phyloP scores from a whole-genome alignment of 495 filamentous ascomycete genomes.

The Parachaetomium inaequale region DNA sequence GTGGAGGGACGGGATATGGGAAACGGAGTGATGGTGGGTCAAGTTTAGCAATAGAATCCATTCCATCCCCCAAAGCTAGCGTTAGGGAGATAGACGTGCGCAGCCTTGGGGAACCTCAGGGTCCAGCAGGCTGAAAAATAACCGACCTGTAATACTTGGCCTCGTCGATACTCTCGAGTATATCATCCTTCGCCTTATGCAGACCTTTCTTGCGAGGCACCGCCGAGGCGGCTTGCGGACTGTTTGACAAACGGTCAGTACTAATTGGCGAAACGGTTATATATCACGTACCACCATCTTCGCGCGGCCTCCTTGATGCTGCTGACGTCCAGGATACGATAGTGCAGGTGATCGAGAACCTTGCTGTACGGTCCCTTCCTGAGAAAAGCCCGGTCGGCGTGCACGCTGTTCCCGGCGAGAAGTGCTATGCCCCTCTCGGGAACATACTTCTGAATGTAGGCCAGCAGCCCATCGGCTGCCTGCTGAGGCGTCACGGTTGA shows the following conservation, averaged over 20 bases:
- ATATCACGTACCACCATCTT: conserved; percentile 64
- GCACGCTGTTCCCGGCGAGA: conserved; percentile 88
- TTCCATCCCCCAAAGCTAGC: background rate
- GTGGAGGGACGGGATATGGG: background rate
- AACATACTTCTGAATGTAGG: conserved; percentile 70
- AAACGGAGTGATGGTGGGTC: background rate
- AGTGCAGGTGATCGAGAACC: conserved; percentile 73
- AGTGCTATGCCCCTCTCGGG: conserved; percentile 61
- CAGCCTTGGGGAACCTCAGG: background rate
- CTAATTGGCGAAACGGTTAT: background rate
- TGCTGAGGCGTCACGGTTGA: conserved; percentile 68
- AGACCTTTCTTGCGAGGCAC: conserved; percentile 69
- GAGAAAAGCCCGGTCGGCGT: conserved; percentile 84
- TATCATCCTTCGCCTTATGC: conserved; percentile 84
- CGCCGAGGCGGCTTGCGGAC: conserved; percentile 20
- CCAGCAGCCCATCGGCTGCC: conserved; percentile 69
- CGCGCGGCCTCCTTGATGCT: conserved; percentile 81
- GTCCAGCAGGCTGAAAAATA: conserved; percentile 49
- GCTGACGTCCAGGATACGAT: conserved; percentile 90
- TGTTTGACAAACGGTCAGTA: conserved; percentile 4
- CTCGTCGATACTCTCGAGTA: conserved; percentile 91
- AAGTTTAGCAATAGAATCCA: background rate
- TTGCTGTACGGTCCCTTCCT: conserved; percentile 64
- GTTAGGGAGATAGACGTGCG: too few relatives aligned
- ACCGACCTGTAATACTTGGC: conserved; percentile 71